Evolutionary conservation across 73 alveolate species (phyloP), one percentile per base, ranked within the genome.

Genomic region (Stentor coeruleus): DNA sequence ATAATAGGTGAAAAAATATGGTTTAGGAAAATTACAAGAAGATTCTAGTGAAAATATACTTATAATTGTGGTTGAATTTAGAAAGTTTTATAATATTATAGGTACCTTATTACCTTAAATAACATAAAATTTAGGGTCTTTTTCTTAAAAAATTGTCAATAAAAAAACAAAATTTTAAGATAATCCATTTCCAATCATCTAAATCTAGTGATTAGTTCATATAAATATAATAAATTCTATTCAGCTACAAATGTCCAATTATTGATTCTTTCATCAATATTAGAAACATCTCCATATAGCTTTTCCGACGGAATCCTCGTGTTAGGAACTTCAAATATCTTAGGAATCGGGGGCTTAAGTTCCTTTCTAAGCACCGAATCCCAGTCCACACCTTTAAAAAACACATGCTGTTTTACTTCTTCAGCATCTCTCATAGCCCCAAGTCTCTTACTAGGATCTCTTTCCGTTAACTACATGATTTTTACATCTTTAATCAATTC

Each of bases 331-430:
- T 49, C 28, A 49, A 49, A 20, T 20, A 49, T 6, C 6, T 6
- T 49, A 39, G 83, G 83, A 1, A 20, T 36, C 20, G 83, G 83
- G 0, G 83, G 83, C 33, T 75, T 75, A 20, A 75, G 38, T 82
- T 95, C 89, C 87, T 92, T 92, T 55, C 82, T 74, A 37, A 80
- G 81, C 38, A 94, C 98, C 79, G 88, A 84, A 26, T 94, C 85
- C 98, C 98, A 97, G 84, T 97, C 97, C 38, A 97, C 91, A 37
- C 93, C 98, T 35, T 84, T 84, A 89, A 97, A 95, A 93, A 95
- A 97, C 20, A 93, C 92, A 85, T 95, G 98, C 49, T 87, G 86
- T 84, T 95, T 97, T 3, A 97, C 87, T 66, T 95, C 98, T 49
- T 95, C 96, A 39, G 98, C 88, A 49, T 86, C 96, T 26, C 91